Evolutionary conservation across 345 rosid species (phyloP), one percentile per base, ranked within the genome.

Genomic region (Aquilaria sinensis): DNA sequence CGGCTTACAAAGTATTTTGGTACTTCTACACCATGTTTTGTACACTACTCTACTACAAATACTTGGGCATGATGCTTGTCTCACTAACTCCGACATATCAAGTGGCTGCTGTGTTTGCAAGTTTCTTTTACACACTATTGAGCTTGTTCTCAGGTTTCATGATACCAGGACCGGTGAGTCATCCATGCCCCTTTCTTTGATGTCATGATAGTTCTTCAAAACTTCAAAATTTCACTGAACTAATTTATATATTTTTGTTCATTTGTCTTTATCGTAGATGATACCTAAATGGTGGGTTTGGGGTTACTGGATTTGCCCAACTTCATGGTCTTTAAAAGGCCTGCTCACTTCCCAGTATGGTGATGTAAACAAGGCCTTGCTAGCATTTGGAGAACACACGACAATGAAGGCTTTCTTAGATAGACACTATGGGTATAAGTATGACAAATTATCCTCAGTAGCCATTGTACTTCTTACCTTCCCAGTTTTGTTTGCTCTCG

Each of bases 231-330:
- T 33, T 10, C n/a, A 13, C 29, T 47, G 3, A 31, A 10, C 34
- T 31, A 30, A 60, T 12, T 13, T 12, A 49, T 10, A 15, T 37
- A 37, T 37, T 37, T 37, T 4, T 37, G 5, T 4, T 37, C 8
- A 37, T 6, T 12, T 31, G n/a, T 48, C 16, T 51, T 31, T 15
- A 31, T 29, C 67, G 75, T 76, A 80, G 84, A 6, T 58, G 52
- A 55, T 75, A 8, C 82, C 84, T 11, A 72, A 61, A 31, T 80
- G 84, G 87, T 83, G 83, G 87, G 47, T 48, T 2, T 75, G 84
- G 83, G 43, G 55, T 14, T 77, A 73, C 12, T 77, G 80, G 80
- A 67, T 79, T 8, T 75, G 67, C 58, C 84, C 81, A 31, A 53
- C 70, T 1, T 12, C 78, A 9, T 77, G 84, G 84, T 61, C 82